These are phyloP conservation scores for Avena atlantica DNA, from an alignment of 176 grass and related monocot species.

Conservation along the genomic window DNA sequence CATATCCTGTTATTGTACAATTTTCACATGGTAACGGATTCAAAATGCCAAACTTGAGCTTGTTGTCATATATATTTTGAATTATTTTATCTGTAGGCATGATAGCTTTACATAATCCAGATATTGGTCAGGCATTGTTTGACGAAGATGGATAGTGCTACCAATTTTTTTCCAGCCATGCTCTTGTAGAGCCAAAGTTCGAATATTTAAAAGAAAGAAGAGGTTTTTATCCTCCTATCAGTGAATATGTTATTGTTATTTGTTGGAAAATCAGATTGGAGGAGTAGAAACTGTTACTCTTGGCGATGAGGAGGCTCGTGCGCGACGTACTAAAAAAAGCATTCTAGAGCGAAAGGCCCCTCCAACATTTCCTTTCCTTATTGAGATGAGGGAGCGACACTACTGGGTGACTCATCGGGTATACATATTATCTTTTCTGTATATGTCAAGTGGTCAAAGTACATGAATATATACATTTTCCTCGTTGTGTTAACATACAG, in stretches of 20 bases:
- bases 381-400: constrained; percentile 95
- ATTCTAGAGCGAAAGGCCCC: constrained; percentile 89
- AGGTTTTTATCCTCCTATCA: not conserved
- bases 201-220: constrained; percentile 30
- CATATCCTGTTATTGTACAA: not conserved
- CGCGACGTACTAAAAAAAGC: constrained; percentile 88
- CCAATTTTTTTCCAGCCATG: not conserved
- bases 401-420: constrained; percentile 94
- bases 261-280: constrained; percentile 68
- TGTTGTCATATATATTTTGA: not conserved
- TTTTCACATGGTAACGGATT: constrained; percentile 1
- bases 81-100: constrained; percentile 10
- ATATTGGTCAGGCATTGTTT: constrained; percentile 15
- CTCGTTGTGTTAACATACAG: constrained; percentile 24
- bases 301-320: constrained; percentile 92
- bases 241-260: constrained; percentile 21
- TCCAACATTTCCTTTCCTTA: constrained; percentile 94
- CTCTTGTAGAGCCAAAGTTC: constrained; percentile 18
- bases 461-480: not conserved
- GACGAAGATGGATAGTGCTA: constrained; percentile 2
- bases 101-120: constrained; percentile 14
- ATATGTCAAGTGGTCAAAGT: constrained; percentile 12
- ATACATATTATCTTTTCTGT: constrained; percentile 36
- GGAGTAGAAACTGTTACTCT: constrained; percentile 96
- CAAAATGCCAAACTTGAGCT: constrained; percentile 12